Evolutionary conservation across 208 protist species (phyloP).

Genomic region (Leishmania amazonensis): DNA sequence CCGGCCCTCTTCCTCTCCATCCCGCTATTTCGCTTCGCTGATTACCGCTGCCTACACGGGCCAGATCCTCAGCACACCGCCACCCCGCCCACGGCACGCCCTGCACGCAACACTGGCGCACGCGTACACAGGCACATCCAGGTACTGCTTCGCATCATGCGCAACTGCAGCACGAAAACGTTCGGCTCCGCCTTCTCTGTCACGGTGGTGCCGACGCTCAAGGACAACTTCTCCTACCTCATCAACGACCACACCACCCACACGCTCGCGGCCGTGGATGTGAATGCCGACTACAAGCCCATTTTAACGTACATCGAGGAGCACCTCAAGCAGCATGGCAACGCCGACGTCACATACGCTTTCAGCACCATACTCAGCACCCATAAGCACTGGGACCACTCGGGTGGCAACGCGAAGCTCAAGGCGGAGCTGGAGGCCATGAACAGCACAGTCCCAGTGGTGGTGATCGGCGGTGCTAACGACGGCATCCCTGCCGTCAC

Average conservation of each 20-base stretch:
- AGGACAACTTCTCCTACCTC: conserved; percentile 94
- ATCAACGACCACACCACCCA: conserved; percentile 75
- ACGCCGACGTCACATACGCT: background rate
- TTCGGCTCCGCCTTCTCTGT: conserved; percentile 79
- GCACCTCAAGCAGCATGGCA: conserved; percentile 16
- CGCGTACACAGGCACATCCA: background rate
- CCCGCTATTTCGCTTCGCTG: background rate
- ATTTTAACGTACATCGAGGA: conserved; percentile 56
- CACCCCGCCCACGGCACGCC: background rate
- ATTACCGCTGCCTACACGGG: background rate
- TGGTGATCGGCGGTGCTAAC: conserved; percentile 76
- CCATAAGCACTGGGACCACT: conserved; percentile 95
- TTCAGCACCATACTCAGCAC: conserved; percentile 86
- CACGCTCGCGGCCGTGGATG: conserved; percentile 80
- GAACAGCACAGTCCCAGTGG: conserved; percentile 18
- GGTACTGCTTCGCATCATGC: conserved; percentile 16
- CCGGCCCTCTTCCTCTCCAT: background rate
- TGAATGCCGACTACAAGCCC: conserved; percentile 72
- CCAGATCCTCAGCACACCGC: background rate
- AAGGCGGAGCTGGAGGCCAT: conserved; percentile 27
- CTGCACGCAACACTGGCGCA: background rate
- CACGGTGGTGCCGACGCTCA: conserved; percentile 77
- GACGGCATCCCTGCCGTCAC: conserved; percentile 79
- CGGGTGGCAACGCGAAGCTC: conserved; percentile 85
- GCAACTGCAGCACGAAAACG: conserved; percentile 39